Conservation (phyloP, 176 grass and related monocot species). For the Eragrostis nindensis region DNA sequence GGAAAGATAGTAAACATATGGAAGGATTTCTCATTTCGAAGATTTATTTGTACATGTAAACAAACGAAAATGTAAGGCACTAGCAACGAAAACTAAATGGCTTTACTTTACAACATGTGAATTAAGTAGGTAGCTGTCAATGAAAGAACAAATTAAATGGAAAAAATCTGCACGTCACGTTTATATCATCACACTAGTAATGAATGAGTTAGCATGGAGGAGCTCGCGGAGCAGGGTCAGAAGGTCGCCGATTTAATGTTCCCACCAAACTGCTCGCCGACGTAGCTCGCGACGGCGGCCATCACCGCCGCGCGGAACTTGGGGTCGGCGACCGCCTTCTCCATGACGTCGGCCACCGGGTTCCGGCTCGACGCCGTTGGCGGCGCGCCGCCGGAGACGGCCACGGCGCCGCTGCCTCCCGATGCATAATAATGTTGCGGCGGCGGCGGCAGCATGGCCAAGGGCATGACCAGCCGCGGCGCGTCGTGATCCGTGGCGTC, state of each 20-base stretch:
- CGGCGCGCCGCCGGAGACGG: background rate
- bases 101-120: too few relatives aligned
- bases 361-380: background rate
- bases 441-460: conserved; percentile 24
- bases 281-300: conserved; percentile 60
- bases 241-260: conserved; percentile 9
- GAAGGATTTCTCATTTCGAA: too few relatives aligned
- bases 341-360: conserved; percentile 43
- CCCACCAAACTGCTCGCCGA: conserved; percentile 28
- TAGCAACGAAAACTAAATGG: too few relatives aligned
- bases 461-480: background rate
- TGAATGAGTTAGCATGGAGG: conserved; percentile 20
- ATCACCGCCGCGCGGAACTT: conserved; percentile 53
- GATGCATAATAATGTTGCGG: background rate
- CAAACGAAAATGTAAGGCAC: too few relatives aligned
- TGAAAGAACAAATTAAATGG: too few relatives aligned
- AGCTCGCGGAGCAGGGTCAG: conserved; percentile 1
- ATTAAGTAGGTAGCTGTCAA: too few relatives aligned
- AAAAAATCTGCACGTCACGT: too few relatives aligned
- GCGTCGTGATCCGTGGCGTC: background rate
- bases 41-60: too few relatives aligned
- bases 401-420: background rate
- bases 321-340: conserved; percentile 58
- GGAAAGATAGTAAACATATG: too few relatives aligned
- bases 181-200: too few relatives aligned